A percentile compares a stretch with the other conserved stretches of the same genome.
phyloP scores from a whole-genome alignment of 768 basidiomycete species.

The Amanita inopinata region DNA sequence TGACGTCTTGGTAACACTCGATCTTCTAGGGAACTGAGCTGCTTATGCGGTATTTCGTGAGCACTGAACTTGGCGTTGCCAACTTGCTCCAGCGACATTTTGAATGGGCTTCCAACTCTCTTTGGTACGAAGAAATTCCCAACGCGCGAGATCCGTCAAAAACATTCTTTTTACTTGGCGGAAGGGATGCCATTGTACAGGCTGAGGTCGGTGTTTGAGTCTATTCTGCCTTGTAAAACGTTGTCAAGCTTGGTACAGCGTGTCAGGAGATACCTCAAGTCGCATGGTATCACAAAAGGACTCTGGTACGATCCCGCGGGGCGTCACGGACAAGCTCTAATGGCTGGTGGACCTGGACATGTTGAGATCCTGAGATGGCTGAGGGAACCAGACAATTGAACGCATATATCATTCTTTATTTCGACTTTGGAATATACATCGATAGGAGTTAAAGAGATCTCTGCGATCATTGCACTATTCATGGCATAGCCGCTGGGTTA shows the following conservation, averaged over 20 bases:
- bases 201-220: slow-evolving; percentile 40
- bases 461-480: too few relatives aligned
- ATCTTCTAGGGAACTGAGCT: slow-evolving; percentile 58
- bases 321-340: slow-evolving; percentile 53
- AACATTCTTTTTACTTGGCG: slow-evolving; percentile 73
- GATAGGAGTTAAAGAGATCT: too few relatives aligned
- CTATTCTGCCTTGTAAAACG: slow-evolving; percentile 1
- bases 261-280: slow-evolving; percentile 61
- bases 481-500: too few relatives aligned
- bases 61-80: slow-evolving; percentile 79
- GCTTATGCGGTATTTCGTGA: slow-evolving; percentile 81
- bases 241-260: slow-evolving; percentile 31
- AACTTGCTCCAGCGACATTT: slow-evolving; percentile 79
- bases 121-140: slow-evolving; percentile 89
- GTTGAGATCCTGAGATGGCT: slow-evolving; percentile 58
- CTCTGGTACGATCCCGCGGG: slow-evolving; percentile 56
- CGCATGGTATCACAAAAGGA: slow-evolving; percentile 63
- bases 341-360: slow-evolving; percentile 41
- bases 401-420: not conserved
- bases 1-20: slow-evolving; percentile 5
- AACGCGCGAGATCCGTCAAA: slow-evolving; percentile 58
- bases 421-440: too few relatives aligned
- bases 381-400: not conserved
- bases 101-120: slow-evolving; percentile 78
- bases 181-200: slow-evolving; percentile 70